Percentiles rank a stretch among this genome's conserved stretches.
These are phyloP conservation scores for Massarina eburnea DNA, from an alignment of 2,329 filamentous ascomycete species.

Conservation along the genomic window DNA sequence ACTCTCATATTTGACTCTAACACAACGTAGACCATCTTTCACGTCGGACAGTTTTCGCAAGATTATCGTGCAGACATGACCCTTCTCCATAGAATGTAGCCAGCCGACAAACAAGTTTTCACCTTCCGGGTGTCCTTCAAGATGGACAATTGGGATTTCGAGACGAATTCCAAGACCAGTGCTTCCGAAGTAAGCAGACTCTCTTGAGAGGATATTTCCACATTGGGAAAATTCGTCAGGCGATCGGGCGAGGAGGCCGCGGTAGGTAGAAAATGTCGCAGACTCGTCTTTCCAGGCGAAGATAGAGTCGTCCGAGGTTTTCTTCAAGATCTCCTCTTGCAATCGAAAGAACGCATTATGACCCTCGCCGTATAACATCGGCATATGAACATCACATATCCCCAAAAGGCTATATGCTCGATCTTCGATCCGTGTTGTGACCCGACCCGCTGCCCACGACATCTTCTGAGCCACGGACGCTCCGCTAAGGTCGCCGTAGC, in stretches of 20 bases:
- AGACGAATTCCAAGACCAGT: neutral
- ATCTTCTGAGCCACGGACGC: conserved; percentile 12
- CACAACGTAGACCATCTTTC: neutral
- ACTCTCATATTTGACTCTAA: neutral
- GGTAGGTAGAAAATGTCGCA: neutral
- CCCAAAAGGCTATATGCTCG: conserved; percentile 24
- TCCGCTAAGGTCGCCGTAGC: neutral
- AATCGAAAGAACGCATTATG: conserved; percentile 10
- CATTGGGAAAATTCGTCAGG: neutral
- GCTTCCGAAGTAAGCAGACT: neutral
- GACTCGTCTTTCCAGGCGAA: conserved; percentile 4
- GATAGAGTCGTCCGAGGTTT: conserved; percentile 2
- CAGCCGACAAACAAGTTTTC: neutral
- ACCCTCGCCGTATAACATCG: conserved; percentile 21
- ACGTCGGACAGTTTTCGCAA: neutral
- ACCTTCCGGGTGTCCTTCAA: neutral
- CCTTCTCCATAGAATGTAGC: neutral
- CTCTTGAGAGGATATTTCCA: neutral
- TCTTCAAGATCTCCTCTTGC: conserved; percentile 13
- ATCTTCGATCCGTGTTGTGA: conserved; percentile 23
- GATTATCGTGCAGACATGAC: neutral
- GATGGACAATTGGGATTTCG: neutral
- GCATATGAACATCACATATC: conserved; percentile 20
- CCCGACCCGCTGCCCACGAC: conserved; percentile 20
- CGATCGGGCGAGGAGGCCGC: neutral